phyloP scores from a whole-genome alignment of 2,329 filamentous ascomycete genomes.

The Cercospora janseana region DNA sequence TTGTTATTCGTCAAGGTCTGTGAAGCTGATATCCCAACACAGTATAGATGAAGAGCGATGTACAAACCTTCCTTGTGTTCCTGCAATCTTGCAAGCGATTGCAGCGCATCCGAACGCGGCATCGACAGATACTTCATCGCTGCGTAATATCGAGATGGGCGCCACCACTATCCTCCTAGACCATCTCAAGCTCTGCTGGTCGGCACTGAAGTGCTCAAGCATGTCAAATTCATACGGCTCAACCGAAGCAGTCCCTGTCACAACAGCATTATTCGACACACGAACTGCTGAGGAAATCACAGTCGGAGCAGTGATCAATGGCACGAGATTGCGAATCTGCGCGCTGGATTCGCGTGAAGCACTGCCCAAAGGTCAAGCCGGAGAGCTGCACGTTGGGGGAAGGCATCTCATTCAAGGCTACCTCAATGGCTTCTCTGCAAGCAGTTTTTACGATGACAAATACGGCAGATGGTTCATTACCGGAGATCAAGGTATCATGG shows the following conservation, averaged over 20 bases:
- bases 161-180: constrained; percentile 5
- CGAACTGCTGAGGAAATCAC: not conserved
- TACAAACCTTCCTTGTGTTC: constrained; percentile 6
- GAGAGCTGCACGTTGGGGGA: constrained; percentile 18
- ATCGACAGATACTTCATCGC: not conserved
- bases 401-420: constrained; percentile 16
- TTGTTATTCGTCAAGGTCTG: not conserved
- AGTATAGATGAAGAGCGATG: not conserved
- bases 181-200: constrained; percentile 1
- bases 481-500: constrained; percentile 21
- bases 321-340: constrained; percentile 10
- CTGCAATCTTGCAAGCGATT: constrained; percentile 7
- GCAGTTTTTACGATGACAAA: constrained; percentile 16
- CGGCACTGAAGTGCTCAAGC: constrained; percentile 9
- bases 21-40: not conserved
- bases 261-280: not conserved
- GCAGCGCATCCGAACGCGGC: not conserved
- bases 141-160: constrained; percentile 1
- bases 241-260: not conserved
- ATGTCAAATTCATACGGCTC: constrained; percentile 5
- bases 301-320: not conserved
- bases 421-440: not conserved
- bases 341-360: constrained; percentile 7
- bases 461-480: constrained; percentile 18
- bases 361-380: constrained; percentile 17